phyloP scores from a whole-genome alignment of 306 rosid species.

The Vicia faba region DNA sequence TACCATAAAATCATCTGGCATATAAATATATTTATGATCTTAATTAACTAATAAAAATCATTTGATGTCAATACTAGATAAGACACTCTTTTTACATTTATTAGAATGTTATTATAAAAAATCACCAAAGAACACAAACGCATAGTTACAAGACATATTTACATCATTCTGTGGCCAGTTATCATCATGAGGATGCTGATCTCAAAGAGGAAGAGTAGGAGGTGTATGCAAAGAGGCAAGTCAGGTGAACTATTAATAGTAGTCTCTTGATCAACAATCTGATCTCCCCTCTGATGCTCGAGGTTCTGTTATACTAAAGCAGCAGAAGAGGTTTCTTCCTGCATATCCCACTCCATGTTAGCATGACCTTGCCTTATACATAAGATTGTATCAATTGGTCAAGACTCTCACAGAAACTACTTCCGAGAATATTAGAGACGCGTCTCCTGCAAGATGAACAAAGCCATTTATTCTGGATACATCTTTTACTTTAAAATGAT shows the following conservation, averaged over 20 bases:
- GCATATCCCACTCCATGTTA: constrained; percentile 68
- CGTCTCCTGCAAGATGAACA: too few relatives aligned
- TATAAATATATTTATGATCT: too few relatives aligned
- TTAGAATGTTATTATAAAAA: constrained; percentile 18
- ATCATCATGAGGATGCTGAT: constrained; percentile 57
- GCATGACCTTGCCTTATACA: constrained; percentile 75
- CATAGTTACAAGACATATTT: constrained; percentile 52
- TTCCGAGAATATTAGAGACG: constrained; percentile 74
- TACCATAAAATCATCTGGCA: too few relatives aligned
- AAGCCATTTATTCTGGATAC: too few relatives aligned
- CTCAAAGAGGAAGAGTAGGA: constrained; percentile 66
- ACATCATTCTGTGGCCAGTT: constrained; percentile 70
- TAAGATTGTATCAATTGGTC: constrained; percentile 83
- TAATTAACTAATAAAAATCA: too few relatives aligned
- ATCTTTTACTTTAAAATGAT: too few relatives aligned
- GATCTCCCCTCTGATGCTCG: constrained; percentile 61
- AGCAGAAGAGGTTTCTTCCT: too few relatives aligned
- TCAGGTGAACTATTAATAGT: constrained; percentile 46
- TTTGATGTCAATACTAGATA: neutral
- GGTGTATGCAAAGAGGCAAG: constrained; percentile 60
- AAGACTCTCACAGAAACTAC: constrained; percentile 89
- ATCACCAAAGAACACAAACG: constrained; percentile 34
- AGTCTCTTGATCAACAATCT: constrained; percentile 51
- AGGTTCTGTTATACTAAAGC: constrained; percentile 64
- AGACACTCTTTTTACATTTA: constrained; percentile 1